phyloP scores from a whole-genome alignment of 331 rosid species.

The Rhamnella rubrinervis region DNA sequence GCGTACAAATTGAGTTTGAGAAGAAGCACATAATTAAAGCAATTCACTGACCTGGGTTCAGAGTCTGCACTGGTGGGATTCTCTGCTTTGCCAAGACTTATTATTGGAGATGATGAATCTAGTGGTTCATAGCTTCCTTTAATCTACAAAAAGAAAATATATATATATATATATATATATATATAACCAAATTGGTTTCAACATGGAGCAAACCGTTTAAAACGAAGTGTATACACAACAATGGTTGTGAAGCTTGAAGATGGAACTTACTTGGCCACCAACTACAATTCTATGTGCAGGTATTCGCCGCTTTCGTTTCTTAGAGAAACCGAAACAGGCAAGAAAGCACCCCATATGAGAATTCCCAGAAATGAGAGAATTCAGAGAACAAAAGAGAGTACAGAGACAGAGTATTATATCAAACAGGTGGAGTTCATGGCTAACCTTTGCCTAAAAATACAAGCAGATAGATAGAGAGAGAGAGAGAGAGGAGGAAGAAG shows the following conservation, averaged over 20 bases:
- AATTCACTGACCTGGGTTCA: slow-evolving; percentile 43
- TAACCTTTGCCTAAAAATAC: slow-evolving; percentile 3
- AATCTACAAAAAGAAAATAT: slow-evolving; percentile 42
- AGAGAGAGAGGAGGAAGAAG: not conserved
- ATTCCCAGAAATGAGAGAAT: not conserved
- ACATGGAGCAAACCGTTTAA: not conserved
- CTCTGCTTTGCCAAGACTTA: slow-evolving; percentile 29
- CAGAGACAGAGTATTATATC: not conserved
- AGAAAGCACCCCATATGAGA: slow-evolving; percentile 78
- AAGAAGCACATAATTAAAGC: not conserved
- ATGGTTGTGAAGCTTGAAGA: not conserved
- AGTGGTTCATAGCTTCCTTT: slow-evolving; percentile 57
- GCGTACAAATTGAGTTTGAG: not conserved
- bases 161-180: too few relatives aligned
- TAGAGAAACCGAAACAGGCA: slow-evolving; percentile 68
- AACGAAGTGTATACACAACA: not conserved
- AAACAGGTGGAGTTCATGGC: not conserved
- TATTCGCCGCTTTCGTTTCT: slow-evolving; percentile 56
- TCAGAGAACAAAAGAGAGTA: slow-evolving; percentile 15
- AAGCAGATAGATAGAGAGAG: slow-evolving; percentile 14
- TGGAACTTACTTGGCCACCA: slow-evolving; percentile 41
- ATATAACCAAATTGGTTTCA: not conserved
- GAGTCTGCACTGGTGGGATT: slow-evolving; percentile 32
- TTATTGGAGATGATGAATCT: slow-evolving; percentile 35
- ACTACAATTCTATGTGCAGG: slow-evolving; percentile 41